A percentile compares a stretch with the other conserved stretches of the same genome.
Conservation (phyloP, 139 green algal species). For the Micractinium sp. region DNA sequence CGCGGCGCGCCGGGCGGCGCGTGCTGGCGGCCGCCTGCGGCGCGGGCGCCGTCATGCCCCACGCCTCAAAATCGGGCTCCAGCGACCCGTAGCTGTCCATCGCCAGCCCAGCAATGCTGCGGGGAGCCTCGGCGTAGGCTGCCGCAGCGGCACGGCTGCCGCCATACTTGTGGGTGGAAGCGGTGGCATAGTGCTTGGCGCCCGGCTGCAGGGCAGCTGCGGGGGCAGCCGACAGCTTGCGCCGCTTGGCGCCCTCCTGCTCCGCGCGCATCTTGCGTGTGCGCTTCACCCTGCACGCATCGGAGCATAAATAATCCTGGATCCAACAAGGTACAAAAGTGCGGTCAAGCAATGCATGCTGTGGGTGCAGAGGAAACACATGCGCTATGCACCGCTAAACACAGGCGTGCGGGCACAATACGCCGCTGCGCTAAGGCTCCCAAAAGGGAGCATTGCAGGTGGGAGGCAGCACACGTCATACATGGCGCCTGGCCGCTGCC, state of each 20-base stretch:
- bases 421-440: no score
- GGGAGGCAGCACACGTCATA: no score
- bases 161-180: background rate
- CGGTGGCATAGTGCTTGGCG: background rate
- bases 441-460: no score
- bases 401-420: no score
- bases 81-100: conserved; percentile 39
- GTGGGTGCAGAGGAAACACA: no score
- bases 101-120: background rate
- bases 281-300: conserved; percentile 46
- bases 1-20: conserved; percentile 33
- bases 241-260: conserved; percentile 52
- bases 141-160: background rate
- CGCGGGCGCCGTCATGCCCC: background rate
- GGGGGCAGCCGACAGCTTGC: background rate
- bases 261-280: conserved; percentile 56
- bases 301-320: no score
- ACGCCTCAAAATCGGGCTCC: conserved; percentile 14
- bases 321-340: no score
- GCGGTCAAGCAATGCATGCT: no score
- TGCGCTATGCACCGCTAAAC: no score
- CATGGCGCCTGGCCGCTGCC: no score
- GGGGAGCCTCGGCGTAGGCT: conserved; percentile 1
- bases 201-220: background rate
- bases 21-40: background rate